These are phyloP conservation scores for Endoconidiophora polonica DNA, from an alignment of 2,329 filamentous ascomycete species.

Conservation along the genomic window DNA sequence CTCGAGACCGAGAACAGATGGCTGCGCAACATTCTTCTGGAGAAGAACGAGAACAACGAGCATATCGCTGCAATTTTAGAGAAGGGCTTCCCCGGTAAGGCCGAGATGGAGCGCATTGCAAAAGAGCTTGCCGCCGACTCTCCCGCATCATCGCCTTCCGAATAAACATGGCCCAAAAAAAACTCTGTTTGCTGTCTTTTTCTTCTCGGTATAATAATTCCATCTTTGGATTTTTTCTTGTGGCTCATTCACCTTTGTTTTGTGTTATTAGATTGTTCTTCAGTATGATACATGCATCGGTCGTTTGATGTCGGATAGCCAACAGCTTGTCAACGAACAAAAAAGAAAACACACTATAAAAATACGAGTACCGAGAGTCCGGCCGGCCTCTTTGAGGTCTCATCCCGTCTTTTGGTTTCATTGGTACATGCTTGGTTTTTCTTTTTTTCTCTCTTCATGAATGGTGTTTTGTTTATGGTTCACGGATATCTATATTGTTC, in stretches of 20 bases:
- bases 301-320: too few species aligned
- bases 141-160: not conserved
- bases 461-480: not conserved
- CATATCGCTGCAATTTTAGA: constrained; percentile 31
- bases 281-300: too few species aligned
- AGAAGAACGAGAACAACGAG: constrained; percentile 55
- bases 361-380: not conserved
- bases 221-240: too few species aligned
- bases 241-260: too few species aligned
- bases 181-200: too few species aligned
- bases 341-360: not conserved
- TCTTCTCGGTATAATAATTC: too few species aligned
- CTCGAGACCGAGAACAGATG: constrained; percentile 74
- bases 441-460: not conserved
- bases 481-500: not conserved
- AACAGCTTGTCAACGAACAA: not conserved
- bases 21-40: constrained; percentile 64
- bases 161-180: too few species aligned
- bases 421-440: not conserved
- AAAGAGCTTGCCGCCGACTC: constrained; percentile 1
- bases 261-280: too few species aligned
- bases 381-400: not conserved
- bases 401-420: not conserved
- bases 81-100: constrained; percentile 29
- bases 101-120: constrained; percentile 5